These are phyloP conservation scores for Ceratonia siliqua DNA, from an alignment of 306 rosid genomes.

Conservation along the genomic window DNA sequence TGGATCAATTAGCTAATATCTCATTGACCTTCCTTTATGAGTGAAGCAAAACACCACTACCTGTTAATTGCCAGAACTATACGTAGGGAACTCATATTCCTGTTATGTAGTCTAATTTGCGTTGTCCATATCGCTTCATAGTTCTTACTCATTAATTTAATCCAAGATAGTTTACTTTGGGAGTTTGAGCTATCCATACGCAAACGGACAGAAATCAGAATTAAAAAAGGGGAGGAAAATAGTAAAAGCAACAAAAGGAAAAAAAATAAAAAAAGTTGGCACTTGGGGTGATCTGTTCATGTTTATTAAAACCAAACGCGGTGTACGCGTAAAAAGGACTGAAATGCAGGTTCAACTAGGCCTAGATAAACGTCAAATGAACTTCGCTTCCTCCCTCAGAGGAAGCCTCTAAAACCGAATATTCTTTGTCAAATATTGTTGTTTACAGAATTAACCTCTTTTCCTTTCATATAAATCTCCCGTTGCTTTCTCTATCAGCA, in stretches of 20 bases:
- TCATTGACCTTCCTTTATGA: background rate
- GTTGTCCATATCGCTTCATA: background rate
- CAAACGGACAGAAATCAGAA: background rate
- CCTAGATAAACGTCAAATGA: slow-evolving; percentile 8
- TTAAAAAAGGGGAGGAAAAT: slow-evolving; percentile 10
- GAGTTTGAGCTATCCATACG: background rate
- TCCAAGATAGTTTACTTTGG: too few species aligned
- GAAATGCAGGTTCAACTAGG: background rate
- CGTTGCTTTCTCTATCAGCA: slow-evolving; percentile 24
- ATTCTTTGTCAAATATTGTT: slow-evolving; percentile 36
- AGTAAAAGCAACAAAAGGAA: background rate
- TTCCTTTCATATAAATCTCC: background rate
- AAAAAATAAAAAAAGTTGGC: background rate
- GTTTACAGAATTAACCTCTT: background rate
- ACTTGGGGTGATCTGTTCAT: background rate
- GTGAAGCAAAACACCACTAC: too few species aligned
- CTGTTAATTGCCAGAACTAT: too few species aligned
- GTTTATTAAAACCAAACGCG: background rate
- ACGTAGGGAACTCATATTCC: too few species aligned
- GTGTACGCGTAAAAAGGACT: slow-evolving; percentile 13
- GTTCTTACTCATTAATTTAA: too few species aligned
- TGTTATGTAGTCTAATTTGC: too few species aligned
- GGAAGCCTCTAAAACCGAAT: slow-evolving; percentile 35
- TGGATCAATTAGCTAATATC: too few species aligned
- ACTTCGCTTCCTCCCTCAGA: slow-evolving; percentile 27